Base-by-base conservation (phyloP, 352 stramenopile genomes). In the Globisporangium irregulare region DNA sequence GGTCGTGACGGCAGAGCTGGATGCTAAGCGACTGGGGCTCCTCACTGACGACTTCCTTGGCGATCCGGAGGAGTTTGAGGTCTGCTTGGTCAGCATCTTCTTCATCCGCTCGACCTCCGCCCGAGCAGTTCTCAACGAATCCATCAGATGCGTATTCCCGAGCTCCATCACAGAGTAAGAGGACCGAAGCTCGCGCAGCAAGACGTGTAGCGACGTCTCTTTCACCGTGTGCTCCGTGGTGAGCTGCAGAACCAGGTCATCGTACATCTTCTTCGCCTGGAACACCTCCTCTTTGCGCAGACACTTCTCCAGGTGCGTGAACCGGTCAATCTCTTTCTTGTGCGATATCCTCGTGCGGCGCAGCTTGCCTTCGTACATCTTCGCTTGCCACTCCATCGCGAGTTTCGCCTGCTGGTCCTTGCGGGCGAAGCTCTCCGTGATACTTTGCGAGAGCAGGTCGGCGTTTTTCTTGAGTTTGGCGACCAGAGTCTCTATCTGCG, bases 281-380 rank as follows among this genome's bases (percentile, higher is more conserved):
- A 77, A 73, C 15, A 76, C 70, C 58, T 92, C 80, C 65, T 92
- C 84, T 6, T 76, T 71, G 32, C 84, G 79, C 4, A 92, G 70
- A 73, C 84, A 92, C 57, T 81, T 82, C 63, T 92, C 84, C 14
- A 92, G 71, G 4, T 68, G 71, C 27, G 81, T 68, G 66, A 90
- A 82, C 15, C 82, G 73, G 8, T 90, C 79, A 53, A 90, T 80
- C 60, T 92, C 84, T 67, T 90, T 92, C 64, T 81, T 76, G 20
- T 86, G 69, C 41, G 81, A 77, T 24, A 67, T 68, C 2, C 84
- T 71, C 18, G 79, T 81, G 48, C 81, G 82, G 50, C 80, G 73
- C 46, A 90, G 62, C 32, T 87, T 84, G 59, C 81, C 68, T 54
- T 86, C 81, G 32, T 84, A 86, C 64, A 82, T 83, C 24, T 74